Evolutionary conservation across 2,329 filamentous ascomycete species (phyloP), one percentile per base, ranked within the genome.

Genomic region (Mycocentrospora acerina): DNA sequence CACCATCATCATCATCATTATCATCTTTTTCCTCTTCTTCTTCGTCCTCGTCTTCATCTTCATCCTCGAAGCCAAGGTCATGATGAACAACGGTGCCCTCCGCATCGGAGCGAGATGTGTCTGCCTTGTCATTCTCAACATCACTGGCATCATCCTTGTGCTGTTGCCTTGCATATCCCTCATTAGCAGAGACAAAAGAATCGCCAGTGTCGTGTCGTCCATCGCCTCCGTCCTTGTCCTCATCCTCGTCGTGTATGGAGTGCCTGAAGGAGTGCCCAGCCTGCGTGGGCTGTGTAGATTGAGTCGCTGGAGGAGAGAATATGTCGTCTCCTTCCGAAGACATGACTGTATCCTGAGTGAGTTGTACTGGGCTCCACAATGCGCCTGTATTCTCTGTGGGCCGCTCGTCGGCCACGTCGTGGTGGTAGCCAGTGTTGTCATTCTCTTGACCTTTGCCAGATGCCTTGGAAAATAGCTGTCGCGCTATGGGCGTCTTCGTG

Each of bases 111-210:
- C 46, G 48, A 17, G 49, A 46, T 9, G 24, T 33, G 29, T 60
- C 52, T n/a, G 46, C 43, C 35, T 52, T 50, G 34, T 57, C 55
- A 22, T 59, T 59, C 16, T 67, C 59, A 11, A 67, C 54, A 17
- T 67, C 62, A 46, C 64, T 62, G 13, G 51, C 55, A 29, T 57
- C 55, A 3, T 53, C 40, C 7, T 59, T 2, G 45, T 47, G 25
- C 51, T 54, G 39, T 62, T 60, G n/a, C 51, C 60, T 63, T 13
- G 55, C 53, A 14, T 68, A 58, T 8, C 60, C 69, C 43, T 75
- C 72, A 32, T 71, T 70, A 3, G 73, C 73, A 9, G 73, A 76
- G 12, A 74, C 68, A 42, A 76, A 76, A 2, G 72, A 74, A 34
- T 73, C 71, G 32, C 71, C 60, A 32, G 62, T 52, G 49, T 65